These are phyloP conservation scores for Thymus mandschuricus DNA, from an alignment of 257 asterid genomes.

Conservation along the genomic window DNA sequence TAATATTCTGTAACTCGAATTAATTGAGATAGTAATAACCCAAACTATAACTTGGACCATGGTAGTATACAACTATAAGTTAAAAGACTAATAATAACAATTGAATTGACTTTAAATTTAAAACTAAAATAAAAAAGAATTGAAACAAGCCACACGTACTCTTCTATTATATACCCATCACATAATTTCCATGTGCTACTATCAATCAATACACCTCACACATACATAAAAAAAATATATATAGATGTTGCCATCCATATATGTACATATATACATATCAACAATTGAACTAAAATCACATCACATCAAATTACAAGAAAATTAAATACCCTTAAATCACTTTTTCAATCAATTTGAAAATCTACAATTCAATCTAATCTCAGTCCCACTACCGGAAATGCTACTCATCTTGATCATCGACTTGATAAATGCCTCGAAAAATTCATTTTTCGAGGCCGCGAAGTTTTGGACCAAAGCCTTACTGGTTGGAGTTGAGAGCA, in stretches of 20 bases:
- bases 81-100: too few relatives aligned
- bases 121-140: too few relatives aligned
- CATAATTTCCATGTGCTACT: too few relatives aligned
- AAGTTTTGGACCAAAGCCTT: conserved; percentile 59
- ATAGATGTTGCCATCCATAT: background rate
- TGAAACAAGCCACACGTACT: too few relatives aligned
- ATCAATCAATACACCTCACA: too few relatives aligned
- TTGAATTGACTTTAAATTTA: too few relatives aligned
- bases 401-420: conserved; percentile 92
- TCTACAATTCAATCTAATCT: conserved; percentile 62
- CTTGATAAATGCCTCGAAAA: conserved; percentile 55
- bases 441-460: conserved; percentile 57
- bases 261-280: background rate
- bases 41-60: too few relatives aligned
- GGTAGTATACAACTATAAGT: too few relatives aligned
- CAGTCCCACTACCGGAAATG: conserved; percentile 60
- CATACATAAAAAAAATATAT: background rate
- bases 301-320: background rate
- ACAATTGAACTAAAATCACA: background rate
- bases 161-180: too few relatives aligned
- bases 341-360: conserved; percentile 33
- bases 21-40: too few relatives aligned
- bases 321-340: background rate
- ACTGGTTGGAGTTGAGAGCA: conserved; percentile 50
- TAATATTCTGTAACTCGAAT: too few relatives aligned